Evolutionary conservation across 2,329 filamentous ascomycete species (phyloP).

Genomic region (Claviceps arundinis): DNA sequence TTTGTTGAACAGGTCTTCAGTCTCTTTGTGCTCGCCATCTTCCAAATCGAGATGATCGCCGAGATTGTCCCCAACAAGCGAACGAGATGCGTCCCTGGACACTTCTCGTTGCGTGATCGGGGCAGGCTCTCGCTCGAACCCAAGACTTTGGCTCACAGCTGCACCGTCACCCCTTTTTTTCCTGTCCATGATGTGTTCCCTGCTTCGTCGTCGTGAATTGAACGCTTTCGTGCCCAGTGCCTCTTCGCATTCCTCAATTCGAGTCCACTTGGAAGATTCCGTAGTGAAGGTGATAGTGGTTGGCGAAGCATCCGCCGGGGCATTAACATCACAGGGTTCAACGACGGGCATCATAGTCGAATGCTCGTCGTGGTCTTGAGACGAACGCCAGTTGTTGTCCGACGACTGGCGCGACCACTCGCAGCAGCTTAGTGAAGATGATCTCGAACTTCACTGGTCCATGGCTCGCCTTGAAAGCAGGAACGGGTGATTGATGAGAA

Average conservation of each 20-base stretch:
- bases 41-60: background rate
- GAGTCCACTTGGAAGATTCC: conserved; percentile 2
- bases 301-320: background rate
- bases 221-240: background rate
- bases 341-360: conserved; percentile 1
- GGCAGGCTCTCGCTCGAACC: background rate
- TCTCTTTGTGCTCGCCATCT: background rate
- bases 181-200: background rate
- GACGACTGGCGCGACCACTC: background rate
- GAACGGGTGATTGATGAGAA: background rate
- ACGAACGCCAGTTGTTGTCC: background rate
- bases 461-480: background rate
- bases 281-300: background rate
- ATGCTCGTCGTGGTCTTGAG: background rate
- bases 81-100: background rate
- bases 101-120: background rate
- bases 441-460: background rate
- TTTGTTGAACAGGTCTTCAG: background rate
- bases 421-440: background rate
- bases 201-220: background rate
- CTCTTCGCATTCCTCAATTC: background rate
- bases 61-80: background rate
- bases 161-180: background rate
- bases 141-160: background rate
- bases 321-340: background rate